phyloP scores from a whole-genome alignment of 257 asterid genomes.

The Nicotiana undulata region DNA sequence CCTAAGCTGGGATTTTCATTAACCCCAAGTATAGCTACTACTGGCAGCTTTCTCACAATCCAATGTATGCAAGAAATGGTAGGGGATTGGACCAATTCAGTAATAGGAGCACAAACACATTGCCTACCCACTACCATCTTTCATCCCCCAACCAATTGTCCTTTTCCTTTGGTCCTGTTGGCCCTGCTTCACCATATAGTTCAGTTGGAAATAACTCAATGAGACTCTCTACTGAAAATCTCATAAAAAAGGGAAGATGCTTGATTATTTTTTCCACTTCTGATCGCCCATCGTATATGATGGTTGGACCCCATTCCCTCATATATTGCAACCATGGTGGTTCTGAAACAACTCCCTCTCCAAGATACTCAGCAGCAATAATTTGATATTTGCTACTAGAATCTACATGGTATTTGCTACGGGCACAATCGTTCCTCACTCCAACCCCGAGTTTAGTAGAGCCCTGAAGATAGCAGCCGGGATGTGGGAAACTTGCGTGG shows the following conservation, averaged over 20 bases:
- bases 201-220: constrained; percentile 71
- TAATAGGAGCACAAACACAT: neutral
- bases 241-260: constrained; percentile 58
- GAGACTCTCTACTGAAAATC: constrained; percentile 56
- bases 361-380: constrained; percentile 73
- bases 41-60: neutral
- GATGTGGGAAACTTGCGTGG: constrained; percentile 75
- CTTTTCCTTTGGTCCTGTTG: constrained; percentile 92
- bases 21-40: neutral
- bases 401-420: constrained; percentile 46
- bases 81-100: neutral
- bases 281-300: constrained; percentile 45
- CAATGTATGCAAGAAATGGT: neutral
- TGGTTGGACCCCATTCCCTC: constrained; percentile 96
- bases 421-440: constrained; percentile 57
- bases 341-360: constrained; percentile 36
- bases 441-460: constrained; percentile 59
- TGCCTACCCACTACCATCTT: constrained; percentile 26
- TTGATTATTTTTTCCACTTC: constrained; percentile 71
- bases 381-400: constrained; percentile 51
- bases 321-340: constrained; percentile 85
- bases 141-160: constrained; percentile 90
- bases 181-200: constrained; percentile 85
- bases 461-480: constrained; percentile 80
- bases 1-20: neutral